Evolutionary conservation across 805 yeast genomes (phyloP), one percentile per base, ranked within the genome.

Genomic region (Komagataella pseudopastoris): DNA sequence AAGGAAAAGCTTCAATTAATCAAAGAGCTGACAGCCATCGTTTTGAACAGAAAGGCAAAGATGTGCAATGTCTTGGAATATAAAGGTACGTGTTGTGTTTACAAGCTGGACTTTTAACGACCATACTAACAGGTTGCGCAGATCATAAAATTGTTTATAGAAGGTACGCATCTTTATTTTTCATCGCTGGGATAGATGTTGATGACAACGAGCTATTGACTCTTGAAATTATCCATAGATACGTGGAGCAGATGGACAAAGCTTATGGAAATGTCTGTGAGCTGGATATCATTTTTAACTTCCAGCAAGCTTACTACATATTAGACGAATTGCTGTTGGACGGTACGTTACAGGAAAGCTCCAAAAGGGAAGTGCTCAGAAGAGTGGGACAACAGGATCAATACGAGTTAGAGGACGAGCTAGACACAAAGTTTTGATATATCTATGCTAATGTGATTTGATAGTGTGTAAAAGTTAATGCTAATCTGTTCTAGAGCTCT

Each of bases 251-350:
- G 56, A 88, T 93, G 96, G 99, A 93, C 71, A 84, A 85, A 59
- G 81, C 89, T 54, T 93, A 88, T 63, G 97, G 96, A 10, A 91
- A 88, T 61, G 99, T 93, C 16, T 89, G 97, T 68, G 99, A 93
- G 65, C 72, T 93, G 60, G 99, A 93, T 68, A 93, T 93, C 55
- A 93, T 93, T 49, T 93, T 93, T 76, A 93, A 95, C 61, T 93
- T 93, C 69, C 87, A 86, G 59, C 85, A 87, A 63, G 97, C 98
- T 0, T 93, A 93, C 65, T 86, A 88, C 66, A 84, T 93, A 10
- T 71, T 93, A 56, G 96, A 93, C 65, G 99, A 93, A 64, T 71
- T 93, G 58, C 67, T 93, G 49, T 76, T 91, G 49, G 96, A 90
- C 58, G 99, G 99, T 0, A 82, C 84, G 49, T 66, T 93, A 18